Conservation (phyloP, 2,329 filamentous ascomycete genomes). For the Xylariaceae sp. region DNA sequence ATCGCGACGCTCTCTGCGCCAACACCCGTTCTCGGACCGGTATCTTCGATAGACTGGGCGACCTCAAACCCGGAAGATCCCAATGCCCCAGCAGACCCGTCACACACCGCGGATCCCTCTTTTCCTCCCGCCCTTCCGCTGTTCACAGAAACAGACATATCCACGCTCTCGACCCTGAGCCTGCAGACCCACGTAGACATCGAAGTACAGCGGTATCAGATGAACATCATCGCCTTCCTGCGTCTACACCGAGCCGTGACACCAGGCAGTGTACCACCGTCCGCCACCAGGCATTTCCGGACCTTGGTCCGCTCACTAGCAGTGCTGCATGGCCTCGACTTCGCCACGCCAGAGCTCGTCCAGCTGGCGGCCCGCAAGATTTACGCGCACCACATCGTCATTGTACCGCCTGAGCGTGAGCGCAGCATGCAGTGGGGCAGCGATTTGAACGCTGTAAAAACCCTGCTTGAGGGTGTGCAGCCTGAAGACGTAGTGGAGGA, state of each 20-base stretch:
- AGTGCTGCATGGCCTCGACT: conserved; percentile 79
- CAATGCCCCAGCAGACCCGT: background rate
- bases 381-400: conserved; percentile 81
- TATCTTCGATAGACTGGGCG: conserved; percentile 21
- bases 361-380: conserved; percentile 83
- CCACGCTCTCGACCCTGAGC: conserved; percentile 63
- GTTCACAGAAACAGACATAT: conserved; percentile 56
- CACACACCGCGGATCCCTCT: conserved; percentile 4
- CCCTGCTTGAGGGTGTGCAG: conserved; percentile 66
- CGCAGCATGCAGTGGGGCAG: conserved; percentile 95
- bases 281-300: conserved; percentile 78
- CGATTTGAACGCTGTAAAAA: conserved; percentile 69
- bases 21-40: conserved; percentile 6
- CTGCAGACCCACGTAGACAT: conserved; percentile 68
- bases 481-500: conserved; percentile 70
- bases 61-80: background rate
- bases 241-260: conserved; percentile 84
- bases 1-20: conserved; percentile 17
- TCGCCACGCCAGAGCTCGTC: conserved; percentile 83
- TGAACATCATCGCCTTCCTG: conserved; percentile 87
- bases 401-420: conserved; percentile 73
- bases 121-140: conserved; percentile 10
- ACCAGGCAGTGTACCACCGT: conserved; percentile 74
- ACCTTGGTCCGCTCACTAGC: conserved; percentile 75
- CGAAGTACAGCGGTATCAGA: conserved; percentile 82